A percentile compares a stretch with the other conserved stretches of the same genome.
Evolutionary conservation across 495 filamentous ascomycete genomes (phyloP).

Genomic region (Stereocaulon alpinum): DNA sequence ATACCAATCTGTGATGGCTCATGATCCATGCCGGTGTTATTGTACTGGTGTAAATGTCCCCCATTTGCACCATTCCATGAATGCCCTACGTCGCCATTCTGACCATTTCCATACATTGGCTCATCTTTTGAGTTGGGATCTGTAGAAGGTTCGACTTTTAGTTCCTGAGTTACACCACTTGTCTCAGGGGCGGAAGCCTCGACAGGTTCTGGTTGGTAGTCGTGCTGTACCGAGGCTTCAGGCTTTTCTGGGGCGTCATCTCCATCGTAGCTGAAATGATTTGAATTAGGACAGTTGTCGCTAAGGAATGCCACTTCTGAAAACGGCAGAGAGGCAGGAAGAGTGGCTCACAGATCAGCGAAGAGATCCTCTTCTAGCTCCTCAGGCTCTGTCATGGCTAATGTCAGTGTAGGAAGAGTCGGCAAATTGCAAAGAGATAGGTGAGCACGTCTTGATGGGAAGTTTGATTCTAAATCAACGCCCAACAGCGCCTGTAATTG

Average conservation of each 20-base stretch:
- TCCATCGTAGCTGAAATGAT: constrained; percentile 64
- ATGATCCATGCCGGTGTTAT: constrained; percentile 39
- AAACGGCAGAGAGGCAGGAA: background rate
- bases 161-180: background rate
- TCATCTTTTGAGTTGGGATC: constrained; percentile 20
- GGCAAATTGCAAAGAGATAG: background rate
- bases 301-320: too few species aligned
- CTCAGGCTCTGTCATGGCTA: constrained; percentile 70
- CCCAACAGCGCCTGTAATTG: too few species aligned
- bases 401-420: constrained; percentile 14
- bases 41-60: constrained; percentile 41
- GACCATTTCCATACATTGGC: constrained; percentile 33
- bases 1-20: constrained; percentile 54
- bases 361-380: constrained; percentile 97
- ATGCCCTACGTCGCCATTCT: constrained; percentile 27
- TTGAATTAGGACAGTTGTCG: constrained; percentile 6
- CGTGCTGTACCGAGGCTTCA: constrained; percentile 9
- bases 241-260: constrained; percentile 47
- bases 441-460: too few species aligned
- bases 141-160: background rate
- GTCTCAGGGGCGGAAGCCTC: constrained; percentile 4
- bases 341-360: constrained; percentile 75
- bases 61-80: constrained; percentile 28
- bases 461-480: background rate
- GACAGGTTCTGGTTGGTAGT: constrained; percentile 4